Conservation (phyloP, 2,329 filamentous ascomycete species). For the Pezicula neosporulosa region DNA sequence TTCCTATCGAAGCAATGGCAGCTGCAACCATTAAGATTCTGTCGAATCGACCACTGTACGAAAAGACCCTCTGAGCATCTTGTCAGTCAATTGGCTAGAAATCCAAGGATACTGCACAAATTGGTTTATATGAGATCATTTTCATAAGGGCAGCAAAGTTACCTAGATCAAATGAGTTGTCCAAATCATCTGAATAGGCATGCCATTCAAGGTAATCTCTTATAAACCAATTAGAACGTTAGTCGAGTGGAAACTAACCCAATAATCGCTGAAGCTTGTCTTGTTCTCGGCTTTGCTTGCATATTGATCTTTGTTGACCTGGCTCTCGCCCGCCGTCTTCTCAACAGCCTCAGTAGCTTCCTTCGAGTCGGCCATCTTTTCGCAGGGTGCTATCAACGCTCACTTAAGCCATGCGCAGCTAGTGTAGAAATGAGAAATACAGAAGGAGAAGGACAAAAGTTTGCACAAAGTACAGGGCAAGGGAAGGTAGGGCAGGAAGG, state of each 20-base stretch:
- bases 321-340: neutral
- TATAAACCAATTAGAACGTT: too few species aligned
- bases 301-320: slow-evolving; percentile 15
- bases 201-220: too few species aligned
- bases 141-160: too few species aligned
- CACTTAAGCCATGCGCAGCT: neutral
- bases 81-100: neutral
- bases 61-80: slow-evolving; percentile 21
- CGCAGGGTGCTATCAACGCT: neutral
- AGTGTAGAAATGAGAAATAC: too few species aligned
- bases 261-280: slow-evolving; percentile 17
- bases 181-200: too few species aligned
- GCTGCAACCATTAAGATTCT: slow-evolving; percentile 17
- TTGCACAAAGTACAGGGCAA: too few species aligned
- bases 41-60: slow-evolving; percentile 19
- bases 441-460: too few species aligned
- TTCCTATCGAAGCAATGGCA: slow-evolving; percentile 17
- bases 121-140: too few species aligned
- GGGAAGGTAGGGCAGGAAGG: too few species aligned
- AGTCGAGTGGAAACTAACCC: slow-evolving; percentile 9
- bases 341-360: neutral
- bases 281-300: slow-evolving; percentile 20
- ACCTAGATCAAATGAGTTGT: too few species aligned
- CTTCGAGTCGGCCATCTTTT: neutral
- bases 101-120: neutral